These are phyloP conservation scores for Vigna radiata DNA, from an alignment of 306 rosid species.

Conservation along the genomic window DNA sequence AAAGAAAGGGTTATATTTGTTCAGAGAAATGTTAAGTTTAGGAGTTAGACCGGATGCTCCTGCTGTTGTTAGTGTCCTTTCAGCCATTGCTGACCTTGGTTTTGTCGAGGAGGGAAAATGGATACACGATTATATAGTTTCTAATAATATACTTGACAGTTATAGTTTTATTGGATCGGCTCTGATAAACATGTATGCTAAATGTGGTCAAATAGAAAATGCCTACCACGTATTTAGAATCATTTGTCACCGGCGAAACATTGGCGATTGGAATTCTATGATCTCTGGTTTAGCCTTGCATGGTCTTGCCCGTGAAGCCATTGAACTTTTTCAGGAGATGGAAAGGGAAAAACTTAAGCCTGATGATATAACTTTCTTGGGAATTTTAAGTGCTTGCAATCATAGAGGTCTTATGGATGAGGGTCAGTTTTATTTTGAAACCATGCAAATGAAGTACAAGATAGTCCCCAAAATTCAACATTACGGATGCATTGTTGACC, in stretches of 20 bases:
- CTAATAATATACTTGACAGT: constrained; percentile 41
- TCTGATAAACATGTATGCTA: constrained; percentile 64
- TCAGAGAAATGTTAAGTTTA: constrained; percentile 55
- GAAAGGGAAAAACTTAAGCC: constrained; percentile 50
- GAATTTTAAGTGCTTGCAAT: constrained; percentile 63
- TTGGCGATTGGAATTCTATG: constrained; percentile 64
- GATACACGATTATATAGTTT: constrained; percentile 50
- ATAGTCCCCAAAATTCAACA: constrained; percentile 60
- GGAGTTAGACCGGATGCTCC: constrained; percentile 59
- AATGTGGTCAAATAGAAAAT: constrained; percentile 63
- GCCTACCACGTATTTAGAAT: constrained; percentile 55
- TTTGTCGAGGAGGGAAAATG: constrained; percentile 69
- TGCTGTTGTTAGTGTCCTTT: constrained; percentile 58
- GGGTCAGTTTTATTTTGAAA: constrained; percentile 55
- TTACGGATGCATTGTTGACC: constrained; percentile 62
- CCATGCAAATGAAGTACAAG: constrained; percentile 61
- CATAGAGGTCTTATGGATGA: constrained; percentile 61
- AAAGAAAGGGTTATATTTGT: constrained; percentile 51
- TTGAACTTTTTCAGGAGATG: constrained; percentile 54
- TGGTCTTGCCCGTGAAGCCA: constrained; percentile 59
- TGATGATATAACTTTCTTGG: constrained; percentile 60
- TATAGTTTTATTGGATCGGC: constrained; percentile 56
- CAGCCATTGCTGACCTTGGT: constrained; percentile 67
- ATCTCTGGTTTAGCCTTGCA: constrained; percentile 59
- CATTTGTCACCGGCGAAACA: constrained; percentile 45